Evolutionary conservation across 176 grass and related monocot species (phyloP).

Genomic region (Ensete glaucum): DNA sequence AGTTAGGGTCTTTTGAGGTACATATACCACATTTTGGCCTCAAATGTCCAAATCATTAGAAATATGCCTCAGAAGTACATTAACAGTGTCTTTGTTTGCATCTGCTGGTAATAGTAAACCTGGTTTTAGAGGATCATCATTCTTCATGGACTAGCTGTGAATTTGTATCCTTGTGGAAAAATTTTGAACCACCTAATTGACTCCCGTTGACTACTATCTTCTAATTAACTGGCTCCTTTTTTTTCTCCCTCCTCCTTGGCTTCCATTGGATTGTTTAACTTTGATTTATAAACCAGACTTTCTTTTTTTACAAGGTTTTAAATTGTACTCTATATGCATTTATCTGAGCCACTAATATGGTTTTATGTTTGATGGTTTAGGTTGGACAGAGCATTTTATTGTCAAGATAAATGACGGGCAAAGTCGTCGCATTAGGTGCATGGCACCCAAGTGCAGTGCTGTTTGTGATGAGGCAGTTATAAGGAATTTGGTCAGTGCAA

Average conservation of each 20-base stretch:
- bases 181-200: not conserved
- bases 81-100: too few relatives aligned
- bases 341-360: constrained; percentile 23
- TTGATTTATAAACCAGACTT: not conserved
- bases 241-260: too few relatives aligned
- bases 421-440: constrained; percentile 66
- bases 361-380: constrained; percentile 19
- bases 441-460: constrained; percentile 64
- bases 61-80: too few relatives aligned
- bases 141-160: not conserved
- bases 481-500: constrained; percentile 54
- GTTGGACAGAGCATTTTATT: constrained; percentile 83
- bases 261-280: not conserved
- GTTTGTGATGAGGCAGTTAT: constrained; percentile 68
- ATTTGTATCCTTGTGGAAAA: not conserved
- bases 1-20: too few relatives aligned
- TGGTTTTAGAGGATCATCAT: too few relatives aligned
- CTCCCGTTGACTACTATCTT: not conserved
- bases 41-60: too few relatives aligned
- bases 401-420: constrained; percentile 80
- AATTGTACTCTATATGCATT: not conserved
- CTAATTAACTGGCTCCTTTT: not conserved
- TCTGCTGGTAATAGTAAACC: too few relatives aligned
- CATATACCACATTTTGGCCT: too few relatives aligned
- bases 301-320: not conserved